Evolutionary conservation across 75 land plant species (phyloP), one percentile per base, ranked within the genome.

Genomic region (Cryptomeria japonica): DNA sequence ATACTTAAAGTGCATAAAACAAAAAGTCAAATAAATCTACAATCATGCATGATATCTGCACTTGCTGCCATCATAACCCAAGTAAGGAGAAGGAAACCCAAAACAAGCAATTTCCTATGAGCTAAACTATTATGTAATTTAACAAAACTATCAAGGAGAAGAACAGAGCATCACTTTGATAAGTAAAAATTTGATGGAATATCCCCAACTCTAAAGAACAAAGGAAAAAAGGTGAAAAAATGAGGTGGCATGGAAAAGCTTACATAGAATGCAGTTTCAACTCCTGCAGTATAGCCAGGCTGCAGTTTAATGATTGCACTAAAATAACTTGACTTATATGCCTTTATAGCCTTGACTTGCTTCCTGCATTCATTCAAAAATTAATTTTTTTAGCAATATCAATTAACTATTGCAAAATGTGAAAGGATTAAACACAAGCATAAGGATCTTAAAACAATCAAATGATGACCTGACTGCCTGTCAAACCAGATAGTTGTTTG

Each of bases 271-370:
- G 93, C 91, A 46, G 94, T 95, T 64, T 92, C 92, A 3, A 95
- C 96, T 88, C 97, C 96, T 7, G 97, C 97, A 80, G 95, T 93
- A 84, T 96, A 95, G 38, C 93, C 93, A 39, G 93, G 80, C 41
- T 95, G 97, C 38, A 96, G 92, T 85, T 96, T 96, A 51, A 96
- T 92, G 36, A 92, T 84, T 36, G 93, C 92, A 34, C 91, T 92
- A 86, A 96, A 95, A 87, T 90, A 95, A 18, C 97, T 95, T 3
- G 90, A 92, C 8, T 86, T 56, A 47, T 91, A 96, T 10, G 92
- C 47, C 14, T 85, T 47, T 32, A 68, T 89, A 9, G 97, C 93
- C 83, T 95, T 92, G 91, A 95, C 15, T 96, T 96, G 78, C 94
- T 94, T 76, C 98, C 98, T 94, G 88, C 68, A 58, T 75, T 46